These are phyloP conservation scores for Intubia oerlemansii DNA, from an alignment of 2,329 filamentous ascomycete genomes.

Conservation along the genomic window DNA sequence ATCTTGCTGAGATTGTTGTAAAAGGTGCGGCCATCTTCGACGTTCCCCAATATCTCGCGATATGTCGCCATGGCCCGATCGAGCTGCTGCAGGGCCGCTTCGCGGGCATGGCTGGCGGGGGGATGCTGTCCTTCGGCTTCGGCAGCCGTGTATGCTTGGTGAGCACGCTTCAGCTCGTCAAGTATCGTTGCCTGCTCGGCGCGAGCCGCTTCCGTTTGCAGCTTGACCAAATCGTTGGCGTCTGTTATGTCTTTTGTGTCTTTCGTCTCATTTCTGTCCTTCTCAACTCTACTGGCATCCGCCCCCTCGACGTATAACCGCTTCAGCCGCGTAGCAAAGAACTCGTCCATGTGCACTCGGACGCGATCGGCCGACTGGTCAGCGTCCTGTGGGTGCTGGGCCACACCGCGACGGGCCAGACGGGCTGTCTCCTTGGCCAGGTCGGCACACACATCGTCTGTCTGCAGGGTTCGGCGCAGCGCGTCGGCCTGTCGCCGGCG, in stretches of 20 bases:
- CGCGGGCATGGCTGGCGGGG: slow-evolving; percentile 44
- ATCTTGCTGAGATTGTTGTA: slow-evolving; percentile 91
- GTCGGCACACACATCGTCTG: slow-evolving; percentile 74
- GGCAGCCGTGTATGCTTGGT: slow-evolving; percentile 48
- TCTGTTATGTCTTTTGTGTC: too few relatives aligned
- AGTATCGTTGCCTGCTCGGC: slow-evolving; percentile 56
- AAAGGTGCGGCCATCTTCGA: slow-evolving; percentile 83
- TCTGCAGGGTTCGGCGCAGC: slow-evolving; percentile 56
- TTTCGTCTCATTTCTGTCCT: too few relatives aligned
- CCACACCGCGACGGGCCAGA: too few relatives aligned
- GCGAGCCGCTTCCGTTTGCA: slow-evolving; percentile 45
- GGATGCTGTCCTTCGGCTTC: slow-evolving; percentile 36
- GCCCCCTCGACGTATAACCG: slow-evolving; percentile 57
- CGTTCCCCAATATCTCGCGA: slow-evolving; percentile 82
- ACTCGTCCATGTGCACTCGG: slow-evolving; percentile 79
- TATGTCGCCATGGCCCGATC: slow-evolving; percentile 91
- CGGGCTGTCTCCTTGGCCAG: slow-evolving; percentile 67
- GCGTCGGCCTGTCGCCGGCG: slow-evolving; percentile 61
- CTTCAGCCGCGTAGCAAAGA: slow-evolving; percentile 67
- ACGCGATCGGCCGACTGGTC: too few relatives aligned
- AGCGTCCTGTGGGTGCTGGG: too few relatives aligned
- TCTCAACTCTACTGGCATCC: too few relatives aligned
- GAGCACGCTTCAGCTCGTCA: slow-evolving; percentile 49
- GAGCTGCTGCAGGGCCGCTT: slow-evolving; percentile 66
- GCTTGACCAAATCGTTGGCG: too few relatives aligned